Base-by-base conservation (phyloP, 108 stramenopile species). In the Skeletonema potamos region DNA sequence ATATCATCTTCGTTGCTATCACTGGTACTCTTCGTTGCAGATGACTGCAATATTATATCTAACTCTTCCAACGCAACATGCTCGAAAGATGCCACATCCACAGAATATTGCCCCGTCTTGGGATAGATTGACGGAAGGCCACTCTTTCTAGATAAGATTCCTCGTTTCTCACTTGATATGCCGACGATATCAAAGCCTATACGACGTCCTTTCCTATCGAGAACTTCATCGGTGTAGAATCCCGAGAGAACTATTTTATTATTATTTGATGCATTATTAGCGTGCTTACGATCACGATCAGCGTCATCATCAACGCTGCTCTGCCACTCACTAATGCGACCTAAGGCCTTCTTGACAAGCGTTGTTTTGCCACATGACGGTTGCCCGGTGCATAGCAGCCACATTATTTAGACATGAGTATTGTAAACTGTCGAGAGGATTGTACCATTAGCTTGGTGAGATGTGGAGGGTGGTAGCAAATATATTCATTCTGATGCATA, bases 171-270 rank as follows among this genome's bases (percentile, higher is more conserved):
- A 29, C 56, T 55, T 27, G 72, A 36, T 6, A 73, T 55, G 0
- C 48, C 55, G n/a, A 73, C 72, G n/a, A 66, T 54, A 55, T 73
- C 72, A 65, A 73, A 73, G 13, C 72, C 72, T 54, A 66, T 57
- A 27, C 72, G 13, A 15, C 18, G 24, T 6, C 36, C 27, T 28
- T 32, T 57, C 24, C 33, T n/a, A 37, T 66, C 72, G 27, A 66
- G 55, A 12, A 73, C 72, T 41, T 73, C 72, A 34, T 73, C 72
- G 12, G 72, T 73, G 32, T 28, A 73, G 33, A 73, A 73, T 17
- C 72, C 72, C 32, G 44, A 46, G 6, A 46, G 3, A 20, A 6
- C 61, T 64, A 54, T 63, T 62, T 27, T n/a, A 36, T 3, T n/a
- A 36, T 3, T 6, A 12, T 27, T 54, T 9, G 18, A 28, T 12